Conservation (phyloP, 164 flowering plant genomes). For the Tetrastigma voinierianum region DNA sequence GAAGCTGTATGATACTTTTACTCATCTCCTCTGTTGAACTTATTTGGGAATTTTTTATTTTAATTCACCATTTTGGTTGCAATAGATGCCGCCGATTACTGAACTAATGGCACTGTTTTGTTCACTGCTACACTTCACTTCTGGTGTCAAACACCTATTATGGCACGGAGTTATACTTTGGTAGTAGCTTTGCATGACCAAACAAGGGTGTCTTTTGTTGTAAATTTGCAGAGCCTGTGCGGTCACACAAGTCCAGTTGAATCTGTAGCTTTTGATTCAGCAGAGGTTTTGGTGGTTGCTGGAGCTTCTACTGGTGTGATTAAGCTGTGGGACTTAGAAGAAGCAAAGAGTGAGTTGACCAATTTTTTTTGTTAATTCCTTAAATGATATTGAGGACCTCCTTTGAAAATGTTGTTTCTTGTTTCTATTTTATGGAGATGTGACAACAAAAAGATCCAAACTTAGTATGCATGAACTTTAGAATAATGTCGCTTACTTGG, state of each 20-base stretch:
- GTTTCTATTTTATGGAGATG: neutral
- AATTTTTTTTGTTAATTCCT: slow-evolving; percentile 7
- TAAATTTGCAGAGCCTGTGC: slow-evolving; percentile 62
- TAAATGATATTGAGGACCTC: neutral
- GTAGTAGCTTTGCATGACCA: neutral
- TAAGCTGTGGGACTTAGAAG: slow-evolving; percentile 89
- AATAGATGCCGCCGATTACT: too few species aligned
- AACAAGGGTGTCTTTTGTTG: slow-evolving; percentile 1
- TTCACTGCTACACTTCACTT: neutral
- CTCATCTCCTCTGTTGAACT: too few species aligned
- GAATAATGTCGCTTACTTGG: neutral
- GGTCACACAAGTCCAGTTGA: slow-evolving; percentile 87
- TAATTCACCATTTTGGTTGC: too few species aligned
- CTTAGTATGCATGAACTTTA: neutral
- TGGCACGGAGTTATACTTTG: neutral
- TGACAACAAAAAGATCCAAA: neutral
- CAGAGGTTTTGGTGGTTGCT: slow-evolving; percentile 72
- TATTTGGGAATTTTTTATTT: too few species aligned
- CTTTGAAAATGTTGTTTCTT: neutral
- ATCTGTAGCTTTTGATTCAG: slow-evolving; percentile 70
- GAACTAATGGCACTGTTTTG: too few species aligned
- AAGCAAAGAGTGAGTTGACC: slow-evolving; percentile 73
- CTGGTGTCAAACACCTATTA: neutral
- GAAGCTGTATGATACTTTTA: too few species aligned
- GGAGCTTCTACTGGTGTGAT: slow-evolving; percentile 79